A percentile compares a stretch with the other conserved stretches of the same genome.
Evolutionary conservation across 1,284 basidiomycete species (phyloP).

Genomic region (Heterobasidion annosum): DNA sequence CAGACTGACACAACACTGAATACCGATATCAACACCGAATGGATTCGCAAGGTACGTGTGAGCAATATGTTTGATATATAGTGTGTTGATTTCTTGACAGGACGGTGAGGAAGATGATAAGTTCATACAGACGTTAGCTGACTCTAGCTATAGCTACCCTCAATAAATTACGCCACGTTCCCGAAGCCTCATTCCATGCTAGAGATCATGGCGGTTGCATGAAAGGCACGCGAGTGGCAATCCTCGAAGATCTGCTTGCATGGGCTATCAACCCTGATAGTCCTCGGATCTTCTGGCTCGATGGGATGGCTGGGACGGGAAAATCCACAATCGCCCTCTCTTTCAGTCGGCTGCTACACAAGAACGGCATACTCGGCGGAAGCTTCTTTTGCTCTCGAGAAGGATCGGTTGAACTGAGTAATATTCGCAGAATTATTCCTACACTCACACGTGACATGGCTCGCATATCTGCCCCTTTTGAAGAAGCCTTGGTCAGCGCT

Average conservation of each 20-base stretch:
- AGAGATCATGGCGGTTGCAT: background rate
- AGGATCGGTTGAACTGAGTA: background rate
- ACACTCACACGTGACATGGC: background rate
- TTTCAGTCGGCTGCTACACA: background rate
- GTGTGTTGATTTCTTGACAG: background rate
- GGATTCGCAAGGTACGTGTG: background rate
- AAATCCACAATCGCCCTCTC: slow-evolving; percentile 14
- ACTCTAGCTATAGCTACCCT: background rate
- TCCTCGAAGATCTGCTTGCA: slow-evolving; percentile 7
- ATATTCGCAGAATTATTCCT: background rate
- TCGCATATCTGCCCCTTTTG: background rate
- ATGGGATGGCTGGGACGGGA: slow-evolving; percentile 16
- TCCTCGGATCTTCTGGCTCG: slow-evolving; percentile 14
- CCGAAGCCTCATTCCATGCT: background rate
- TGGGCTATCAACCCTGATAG: slow-evolving; percentile 7
- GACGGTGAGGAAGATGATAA: background rate
- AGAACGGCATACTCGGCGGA: background rate
- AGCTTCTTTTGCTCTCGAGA: slow-evolving; percentile 1
- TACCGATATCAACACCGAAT: background rate
- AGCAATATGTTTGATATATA: background rate
- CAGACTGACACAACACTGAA: background rate
- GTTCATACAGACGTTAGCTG: background rate
- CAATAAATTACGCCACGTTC: background rate
- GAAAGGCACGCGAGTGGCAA: slow-evolving; percentile 9
- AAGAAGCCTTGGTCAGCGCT: background rate